Conservation (phyloP, 148 eudicot species). For the Hydrangea macrophylla region DNA sequence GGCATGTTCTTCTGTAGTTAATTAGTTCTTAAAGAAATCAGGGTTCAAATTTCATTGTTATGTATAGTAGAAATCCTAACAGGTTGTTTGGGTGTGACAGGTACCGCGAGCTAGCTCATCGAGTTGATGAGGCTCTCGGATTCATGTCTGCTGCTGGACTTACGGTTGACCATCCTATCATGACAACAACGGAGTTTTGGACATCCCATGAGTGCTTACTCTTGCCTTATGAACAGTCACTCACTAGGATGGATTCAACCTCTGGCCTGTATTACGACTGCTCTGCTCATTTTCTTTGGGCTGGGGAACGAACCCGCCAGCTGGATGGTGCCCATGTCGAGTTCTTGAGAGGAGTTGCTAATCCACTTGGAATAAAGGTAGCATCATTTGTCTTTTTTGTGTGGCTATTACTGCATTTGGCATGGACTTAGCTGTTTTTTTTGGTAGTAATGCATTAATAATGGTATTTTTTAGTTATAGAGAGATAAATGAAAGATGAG, state of each 20-base stretch:
- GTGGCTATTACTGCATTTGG: too few relatives aligned
- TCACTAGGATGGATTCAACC: constrained; percentile 85
- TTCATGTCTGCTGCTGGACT: constrained; percentile 97
- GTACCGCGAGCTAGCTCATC: constrained; percentile 84
- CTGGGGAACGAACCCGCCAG: too few relatives aligned
- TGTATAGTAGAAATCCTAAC: too few relatives aligned
- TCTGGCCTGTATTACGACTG: constrained; percentile 86
- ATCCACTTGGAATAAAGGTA: constrained; percentile 97
- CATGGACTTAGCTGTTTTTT: too few relatives aligned
- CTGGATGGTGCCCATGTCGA: constrained; percentile 98
- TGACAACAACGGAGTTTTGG: constrained; percentile 91
- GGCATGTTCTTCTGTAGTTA: too few relatives aligned
- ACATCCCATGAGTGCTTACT: constrained; percentile 92
- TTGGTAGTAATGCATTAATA: too few relatives aligned
- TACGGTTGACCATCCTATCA: constrained; percentile 75
- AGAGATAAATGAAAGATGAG: too few relatives aligned
- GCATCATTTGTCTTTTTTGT: too few relatives aligned
- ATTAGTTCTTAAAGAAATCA: too few relatives aligned
- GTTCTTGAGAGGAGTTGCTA: constrained; percentile 85
- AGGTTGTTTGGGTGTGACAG: constrained; percentile 30
- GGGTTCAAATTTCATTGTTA: too few relatives aligned
- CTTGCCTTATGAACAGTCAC: constrained; percentile 87
- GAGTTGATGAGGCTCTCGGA: constrained; percentile 94
- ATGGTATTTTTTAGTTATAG: too few relatives aligned
- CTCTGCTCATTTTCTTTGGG: constrained; percentile 94